phyloP scores from a whole-genome alignment of 1,284 basidiomycete genomes.

The Phellinidium pouzarii region DNA sequence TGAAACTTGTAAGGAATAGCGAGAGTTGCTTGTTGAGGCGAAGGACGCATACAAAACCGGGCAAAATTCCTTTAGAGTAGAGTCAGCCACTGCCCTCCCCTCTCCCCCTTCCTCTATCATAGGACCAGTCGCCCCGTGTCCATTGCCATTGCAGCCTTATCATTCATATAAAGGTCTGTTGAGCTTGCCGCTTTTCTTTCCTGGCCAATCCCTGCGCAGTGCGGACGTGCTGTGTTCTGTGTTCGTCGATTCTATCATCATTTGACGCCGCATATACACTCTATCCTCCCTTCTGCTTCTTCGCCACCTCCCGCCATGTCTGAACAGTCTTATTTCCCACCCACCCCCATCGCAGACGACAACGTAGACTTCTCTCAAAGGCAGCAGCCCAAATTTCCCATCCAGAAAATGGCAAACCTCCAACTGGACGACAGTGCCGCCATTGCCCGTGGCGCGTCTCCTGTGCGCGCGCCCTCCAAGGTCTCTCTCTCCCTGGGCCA shows the following conservation, averaged over 20 bases:
- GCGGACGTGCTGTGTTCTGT: background rate
- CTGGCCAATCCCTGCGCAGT: background rate
- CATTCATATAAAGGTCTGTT: background rate
- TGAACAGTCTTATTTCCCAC: constrained; percentile 17
- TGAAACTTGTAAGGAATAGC: too few species aligned
- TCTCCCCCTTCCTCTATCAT: background rate
- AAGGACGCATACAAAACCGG: background rate
- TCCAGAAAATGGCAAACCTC: constrained; percentile 7
- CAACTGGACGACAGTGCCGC: background rate
- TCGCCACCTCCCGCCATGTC: constrained; percentile 2
- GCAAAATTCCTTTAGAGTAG: background rate
- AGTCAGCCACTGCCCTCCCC: background rate
- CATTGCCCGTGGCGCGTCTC: constrained; percentile 10
- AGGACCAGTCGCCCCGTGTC: background rate
- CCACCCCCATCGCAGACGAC: constrained; percentile 15
- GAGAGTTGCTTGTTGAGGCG: background rate
- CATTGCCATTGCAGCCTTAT: too few species aligned
- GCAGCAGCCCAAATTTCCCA: constrained; percentile 3
- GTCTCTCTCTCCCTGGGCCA: constrained; percentile 65
- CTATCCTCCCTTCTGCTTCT: background rate
- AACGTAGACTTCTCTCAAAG: background rate
- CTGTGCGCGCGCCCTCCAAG: constrained; percentile 37
- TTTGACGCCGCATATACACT: background rate
- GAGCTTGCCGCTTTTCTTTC: background rate
- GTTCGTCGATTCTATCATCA: background rate